Evolutionary conservation across 331 rosid species (phyloP), one percentile per base, ranked within the genome.

Genomic region (Rosa hybrid): DNA sequence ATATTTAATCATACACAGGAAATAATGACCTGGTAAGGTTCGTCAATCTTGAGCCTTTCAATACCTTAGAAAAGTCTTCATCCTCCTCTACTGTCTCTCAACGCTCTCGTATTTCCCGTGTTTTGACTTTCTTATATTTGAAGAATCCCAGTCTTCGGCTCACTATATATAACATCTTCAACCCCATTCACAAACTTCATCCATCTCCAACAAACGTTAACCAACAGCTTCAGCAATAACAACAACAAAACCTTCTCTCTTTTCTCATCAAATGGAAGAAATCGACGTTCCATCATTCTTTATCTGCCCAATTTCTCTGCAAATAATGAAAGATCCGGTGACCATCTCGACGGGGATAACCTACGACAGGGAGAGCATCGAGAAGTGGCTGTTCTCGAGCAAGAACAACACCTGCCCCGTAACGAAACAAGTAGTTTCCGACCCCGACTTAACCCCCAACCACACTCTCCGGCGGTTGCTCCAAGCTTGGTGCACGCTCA

Each of bases 311-410:
- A 88, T 95, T 42, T 92, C 98, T 12, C 81, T 95, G 0, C 85
- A 92, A 34, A 86, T 92, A 84, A 95, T 95, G 98, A 92, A 90
- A 50, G 98, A 95, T 53, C 98, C 98, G 0, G 98, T 92, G 7
- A 91, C 88, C 0, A 80, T 92, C 57, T 81, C 92, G 10, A 85
- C 97, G 0, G 98, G 98, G 5, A 91, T 92, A 48, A 91, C 98
- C 79, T 95, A 95, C 82, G 98, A 92, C 74, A 80, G 98, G 2
- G 86, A 88, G 39, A 87, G 88, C 84, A 95, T 95, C 20, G 98
- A 95, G 82, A 91, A 89, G 71, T 95, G 98, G 98, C 79, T 92
- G 13, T 90, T 86, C 72, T 82, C 88, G 1, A 16, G 45, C 34
- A 84, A 86, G 4, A 86, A 89, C 82, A 60, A 65, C 17, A 83